Percentiles rank a stretch among this genome's conserved stretches.
phyloP scores from a whole-genome alignment of 179 eudicot genomes.

The Sideroxylon spinosum region DNA sequence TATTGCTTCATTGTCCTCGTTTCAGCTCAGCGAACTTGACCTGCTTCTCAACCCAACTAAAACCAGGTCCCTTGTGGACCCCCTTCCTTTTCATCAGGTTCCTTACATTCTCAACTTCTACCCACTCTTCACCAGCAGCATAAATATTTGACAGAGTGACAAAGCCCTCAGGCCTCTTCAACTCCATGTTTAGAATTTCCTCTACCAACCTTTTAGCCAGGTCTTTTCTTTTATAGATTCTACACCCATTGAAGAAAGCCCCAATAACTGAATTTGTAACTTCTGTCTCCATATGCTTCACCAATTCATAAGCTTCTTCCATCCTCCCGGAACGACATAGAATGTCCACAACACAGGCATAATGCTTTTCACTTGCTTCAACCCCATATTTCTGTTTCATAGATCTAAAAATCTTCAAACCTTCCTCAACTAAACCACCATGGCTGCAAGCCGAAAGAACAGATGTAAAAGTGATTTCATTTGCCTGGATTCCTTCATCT shows the following conservation, averaged over 20 bases:
- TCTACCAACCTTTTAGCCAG: conserved; percentile 44
- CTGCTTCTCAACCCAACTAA: conserved; percentile 32
- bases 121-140: conserved; percentile 57
- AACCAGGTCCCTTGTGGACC: conserved; percentile 43
- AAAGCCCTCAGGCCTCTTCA: conserved; percentile 44
- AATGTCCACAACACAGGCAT: conserved; percentile 59
- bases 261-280: conserved; percentile 44
- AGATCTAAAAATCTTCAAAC: conserved; percentile 51
- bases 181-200: conserved; percentile 25
- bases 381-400: conserved; percentile 40
- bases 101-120: conserved; percentile 48
- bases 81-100: conserved; percentile 48
- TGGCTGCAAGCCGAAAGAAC: conserved; percentile 69
- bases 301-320: conserved; percentile 52
- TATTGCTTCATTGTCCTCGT: background rate
- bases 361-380: conserved; percentile 48
- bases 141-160: conserved; percentile 60
- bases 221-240: conserved; percentile 55
- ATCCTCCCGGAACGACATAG: conserved; percentile 56
- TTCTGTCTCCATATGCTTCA: conserved; percentile 34
- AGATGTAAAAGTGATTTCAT: conserved; percentile 52
- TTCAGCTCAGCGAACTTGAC: conserved; percentile 8
- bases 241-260: conserved; percentile 65
- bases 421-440: conserved; percentile 54
- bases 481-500: conserved; percentile 37